Evolutionary conservation across 75 land plant genomes (phyloP).

Genomic region (Selaginella moellendorffii): DNA sequence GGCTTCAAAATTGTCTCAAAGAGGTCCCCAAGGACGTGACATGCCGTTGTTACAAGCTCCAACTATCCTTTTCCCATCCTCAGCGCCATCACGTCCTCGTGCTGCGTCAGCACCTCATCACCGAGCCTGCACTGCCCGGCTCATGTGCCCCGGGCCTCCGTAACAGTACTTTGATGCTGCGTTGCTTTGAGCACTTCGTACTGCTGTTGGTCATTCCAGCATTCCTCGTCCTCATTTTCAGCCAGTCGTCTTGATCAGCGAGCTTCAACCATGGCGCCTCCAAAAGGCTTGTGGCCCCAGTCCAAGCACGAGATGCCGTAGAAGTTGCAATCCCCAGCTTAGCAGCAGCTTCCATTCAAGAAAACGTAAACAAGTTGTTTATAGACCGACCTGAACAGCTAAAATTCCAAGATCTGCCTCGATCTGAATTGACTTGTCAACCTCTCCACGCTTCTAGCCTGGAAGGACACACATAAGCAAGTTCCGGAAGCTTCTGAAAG

Average conservation of each 20-base stretch:
- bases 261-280: conserved; percentile 75
- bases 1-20: no score
- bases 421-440: conserved; percentile 34
- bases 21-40: no score
- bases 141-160: conserved; percentile 43
- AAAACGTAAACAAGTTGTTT: background rate
- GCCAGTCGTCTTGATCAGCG: conserved; percentile 81
- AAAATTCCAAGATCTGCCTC: conserved; percentile 73
- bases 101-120: conserved; percentile 66
- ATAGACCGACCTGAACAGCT: conserved; percentile 51
- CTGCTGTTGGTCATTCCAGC: conserved; percentile 78
- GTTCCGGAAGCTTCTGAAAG: background rate
- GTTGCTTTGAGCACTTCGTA: conserved; percentile 39
- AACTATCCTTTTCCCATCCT: conserved; percentile 40
- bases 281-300: conserved; percentile 31
- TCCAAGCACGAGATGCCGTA: conserved; percentile 42
- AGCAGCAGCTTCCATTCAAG: conserved; percentile 22
- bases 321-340: conserved; percentile 17
- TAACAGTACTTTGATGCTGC: conserved; percentile 67
- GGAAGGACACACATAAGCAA: background rate
- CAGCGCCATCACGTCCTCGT: conserved; percentile 52
- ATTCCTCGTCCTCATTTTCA: conserved; percentile 37
- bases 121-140: conserved; percentile 26
- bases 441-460: conserved; percentile 40
- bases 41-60: background rate